phyloP scores from a whole-genome alignment of 208 protist genomes.

The Acanthamoeba lenticulata region DNA sequence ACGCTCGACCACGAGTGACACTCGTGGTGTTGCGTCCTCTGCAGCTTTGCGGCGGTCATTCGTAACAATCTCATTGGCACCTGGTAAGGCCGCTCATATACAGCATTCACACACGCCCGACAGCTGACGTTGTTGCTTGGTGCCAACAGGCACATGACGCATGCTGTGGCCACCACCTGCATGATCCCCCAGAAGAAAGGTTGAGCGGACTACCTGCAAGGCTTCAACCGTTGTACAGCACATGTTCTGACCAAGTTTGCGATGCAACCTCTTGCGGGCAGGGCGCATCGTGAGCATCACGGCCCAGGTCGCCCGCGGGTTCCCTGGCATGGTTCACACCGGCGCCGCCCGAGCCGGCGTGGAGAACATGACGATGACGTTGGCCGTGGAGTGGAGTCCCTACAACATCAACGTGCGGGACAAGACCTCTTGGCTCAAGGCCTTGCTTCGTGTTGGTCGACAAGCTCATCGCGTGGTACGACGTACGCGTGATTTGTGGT shows the following conservation, averaged over 20 bases:
- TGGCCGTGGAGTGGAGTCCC: conserved; percentile 46
- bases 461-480: too few species aligned
- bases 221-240: neutral
- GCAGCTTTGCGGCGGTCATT: conserved; percentile 49
- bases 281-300: conserved; percentile 57
- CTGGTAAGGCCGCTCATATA: neutral
- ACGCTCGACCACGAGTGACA: too few species aligned
- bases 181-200: conserved; percentile 64
- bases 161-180: conserved; percentile 29
- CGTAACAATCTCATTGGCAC: conserved; percentile 66
- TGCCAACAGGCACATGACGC: conserved; percentile 41
- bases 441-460: too few species aligned
- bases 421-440: neutral
- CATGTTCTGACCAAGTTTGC: too few species aligned
- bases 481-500: neutral
- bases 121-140: neutral
- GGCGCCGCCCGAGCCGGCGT: conserved; percentile 60
- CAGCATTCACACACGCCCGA: too few species aligned
- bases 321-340: conserved; percentile 68
- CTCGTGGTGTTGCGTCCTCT: neutral
- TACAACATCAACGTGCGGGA: neutral
- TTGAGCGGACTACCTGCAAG: neutral
- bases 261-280: neutral
- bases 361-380: conserved; percentile 63
- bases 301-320: conserved; percentile 35